phyloP scores from a whole-genome alignment of 106 monocot genomes.

The Cymbidium sinense region DNA sequence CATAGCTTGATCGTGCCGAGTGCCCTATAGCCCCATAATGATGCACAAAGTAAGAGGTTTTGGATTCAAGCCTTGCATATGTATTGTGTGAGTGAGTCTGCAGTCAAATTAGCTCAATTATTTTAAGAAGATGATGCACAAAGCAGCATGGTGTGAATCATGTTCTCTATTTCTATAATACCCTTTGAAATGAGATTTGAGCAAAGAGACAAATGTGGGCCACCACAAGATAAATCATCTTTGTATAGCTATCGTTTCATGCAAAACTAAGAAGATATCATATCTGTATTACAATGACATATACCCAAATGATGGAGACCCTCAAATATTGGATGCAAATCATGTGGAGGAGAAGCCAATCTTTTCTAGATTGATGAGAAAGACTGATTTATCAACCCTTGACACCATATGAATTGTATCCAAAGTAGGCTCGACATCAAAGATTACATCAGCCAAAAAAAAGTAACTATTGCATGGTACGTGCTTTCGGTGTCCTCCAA shows the following conservation, averaged over 20 bases:
- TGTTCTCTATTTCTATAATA: not conserved
- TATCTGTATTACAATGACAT: slow-evolving; percentile 3
- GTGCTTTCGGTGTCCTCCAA: not conserved
- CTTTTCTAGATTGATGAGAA: not conserved
- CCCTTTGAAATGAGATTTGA: too few relatives aligned
- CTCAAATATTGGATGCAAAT: not conserved
- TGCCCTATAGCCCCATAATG: too few relatives aligned
- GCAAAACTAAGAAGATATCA: slow-evolving; percentile 7
- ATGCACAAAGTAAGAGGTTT: too few relatives aligned
- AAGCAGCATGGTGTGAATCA: not conserved
- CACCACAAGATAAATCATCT: not conserved
- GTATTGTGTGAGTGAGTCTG: not conserved
- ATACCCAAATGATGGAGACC: slow-evolving; percentile 6
- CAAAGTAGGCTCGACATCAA: not conserved
- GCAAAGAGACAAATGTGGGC: not conserved
- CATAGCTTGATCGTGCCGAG: not conserved
- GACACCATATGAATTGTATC: slow-evolving; percentile 1
- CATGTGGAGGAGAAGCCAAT: slow-evolving; percentile 8
- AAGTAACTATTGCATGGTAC: not conserved
- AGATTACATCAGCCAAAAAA: slow-evolving; percentile 1
- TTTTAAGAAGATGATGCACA: not conserved
- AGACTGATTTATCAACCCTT: not conserved
- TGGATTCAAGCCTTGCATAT: too few relatives aligned
- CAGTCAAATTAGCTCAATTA: too few relatives aligned
- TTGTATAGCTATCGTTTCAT: slow-evolving; percentile 3